Percentiles rank a stretch among this genome's conserved stretches.
phyloP scores from a whole-genome alignment of 305 asterid genomes.

The Petunia hybrid region DNA sequence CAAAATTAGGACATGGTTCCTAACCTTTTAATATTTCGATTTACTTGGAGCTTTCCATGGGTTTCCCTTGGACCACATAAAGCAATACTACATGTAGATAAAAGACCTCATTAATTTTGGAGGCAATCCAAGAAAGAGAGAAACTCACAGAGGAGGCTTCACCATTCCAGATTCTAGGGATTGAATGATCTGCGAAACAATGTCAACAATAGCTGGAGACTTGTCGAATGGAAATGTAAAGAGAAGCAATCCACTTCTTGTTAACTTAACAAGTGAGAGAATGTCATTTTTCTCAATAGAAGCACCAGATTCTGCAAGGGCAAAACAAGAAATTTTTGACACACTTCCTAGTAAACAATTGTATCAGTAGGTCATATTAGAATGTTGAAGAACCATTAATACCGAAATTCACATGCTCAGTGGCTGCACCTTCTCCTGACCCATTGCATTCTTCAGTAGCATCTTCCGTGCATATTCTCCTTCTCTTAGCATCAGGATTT shows the following conservation, averaged over 20 bases:
- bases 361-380: background rate
- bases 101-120: background rate
- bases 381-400: constrained; percentile 22
- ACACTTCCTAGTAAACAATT: background rate
- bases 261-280: constrained; percentile 58
- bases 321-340: constrained; percentile 9
- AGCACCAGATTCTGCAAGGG: constrained; percentile 38
- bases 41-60: background rate
- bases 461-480: constrained; percentile 37
- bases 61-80: constrained; percentile 3
- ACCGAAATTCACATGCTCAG: constrained; percentile 32
- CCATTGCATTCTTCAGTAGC: constrained; percentile 22
- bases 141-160: constrained; percentile 50
- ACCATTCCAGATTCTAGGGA: constrained; percentile 48
- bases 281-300: constrained; percentile 32
- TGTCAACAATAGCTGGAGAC: constrained; percentile 46
- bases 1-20: background rate
- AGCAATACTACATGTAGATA: background rate
- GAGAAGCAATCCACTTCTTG: constrained; percentile 53
- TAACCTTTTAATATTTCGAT: background rate
- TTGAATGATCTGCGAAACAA: constrained; percentile 43
- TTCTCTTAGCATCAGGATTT: constrained; percentile 37
- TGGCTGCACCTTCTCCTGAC: background rate
- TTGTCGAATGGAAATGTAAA: constrained; percentile 45
- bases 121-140: constrained; percentile 1